Base-by-base conservation (phyloP, 169 alveolate species). In the Cryptosporidium tyzzeri region DNA sequence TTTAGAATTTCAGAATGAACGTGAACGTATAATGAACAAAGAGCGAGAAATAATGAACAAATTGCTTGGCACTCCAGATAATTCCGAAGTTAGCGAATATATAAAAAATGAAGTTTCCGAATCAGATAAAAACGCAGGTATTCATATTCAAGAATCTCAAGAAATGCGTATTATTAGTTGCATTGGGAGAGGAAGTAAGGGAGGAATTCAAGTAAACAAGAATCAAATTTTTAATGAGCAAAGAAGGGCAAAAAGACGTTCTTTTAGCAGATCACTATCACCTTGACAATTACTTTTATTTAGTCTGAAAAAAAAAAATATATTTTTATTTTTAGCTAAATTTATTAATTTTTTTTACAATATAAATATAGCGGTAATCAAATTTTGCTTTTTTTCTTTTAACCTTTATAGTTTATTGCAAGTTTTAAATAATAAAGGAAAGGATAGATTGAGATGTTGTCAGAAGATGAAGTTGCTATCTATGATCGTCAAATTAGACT, bases 401-500 rank as follows among this genome's bases (percentile, higher is more conserved):
- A 31, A 31, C 37, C 23, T 41, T 41, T 1, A 31, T 16, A 41
- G 41, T 21, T 69, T 33, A 21, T 48, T 48, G 5, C 1, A 48
- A 48, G 7, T 5, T 48, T 48, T 6, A 48, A 16, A 41, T 9
- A 12, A 69, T 12, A 59, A 53, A 53, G 26, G 61, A 53, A 37
- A 23, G 61, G 16, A 31, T 31, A 18, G n/a, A 33, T 14, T 73
- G 55, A 39, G 9, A 94, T 94, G 84, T 96, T 92, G 39, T 45
- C 91, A 35, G 37, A 26, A 29, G 86, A 50, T 45, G 91, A 73
- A 84, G 86, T 73, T 59, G 91, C 91, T 21, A 59, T 92, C 3
- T 84, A 80, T 69, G 94, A 92, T 59, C 91, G 94, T 35, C 94
- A 92, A 61, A 86, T 92, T 50, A 84, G 94, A 23, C 91, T 92